Evolutionary conservation across 2,329 filamentous ascomycete genomes (phyloP), one percentile per base, ranked within the genome.

Genomic region (Dactylella cylindrospora): DNA sequence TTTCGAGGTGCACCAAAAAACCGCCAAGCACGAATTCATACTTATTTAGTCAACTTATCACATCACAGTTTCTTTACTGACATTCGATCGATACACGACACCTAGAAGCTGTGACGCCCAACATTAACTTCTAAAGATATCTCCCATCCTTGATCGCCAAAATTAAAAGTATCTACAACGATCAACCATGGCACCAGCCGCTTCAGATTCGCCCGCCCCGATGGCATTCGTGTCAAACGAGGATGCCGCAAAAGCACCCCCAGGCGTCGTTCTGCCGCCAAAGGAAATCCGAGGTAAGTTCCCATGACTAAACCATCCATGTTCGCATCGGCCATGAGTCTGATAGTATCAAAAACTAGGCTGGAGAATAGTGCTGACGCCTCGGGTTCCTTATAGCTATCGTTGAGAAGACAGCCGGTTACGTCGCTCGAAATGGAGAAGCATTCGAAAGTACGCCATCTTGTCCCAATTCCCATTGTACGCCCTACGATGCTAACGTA

Each of bases 381-480:
- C 65, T 26, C 40, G 31, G 40, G 65, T 33, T 31, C 8, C 12
- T 33, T 45, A 40, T 62, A 78, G 78, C 78, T 15, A 81, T 91
- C 67, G 84, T 98, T 70, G 90, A 96, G 74, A 97, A 95, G 76
- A 95, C 91, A 9, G 91, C 93, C 47, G 90, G 90, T 39, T 97
- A 94, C 72, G 88, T 96, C 57, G 84, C 84, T 59, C 80, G 83
- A 68, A 82, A 82, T 69, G 81, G 81, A 28, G 70, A 75, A 9
- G 72, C 82, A 5, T 90, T 94, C 70, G 87, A 94, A 75, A 76
- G 77, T 78, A 70, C 29, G 55, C 49, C 19, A 4, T 35, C 70
- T 66, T 23, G 28, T 36, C 36, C 19, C 15, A 19, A 17, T 15
- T 31, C 28, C 19, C 20, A 15, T 45, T 26, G 19, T 20, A 26